Evolutionary conservation across 2,329 filamentous ascomycete genomes (phyloP).

Genomic region (Talaromyces sp.): DNA sequence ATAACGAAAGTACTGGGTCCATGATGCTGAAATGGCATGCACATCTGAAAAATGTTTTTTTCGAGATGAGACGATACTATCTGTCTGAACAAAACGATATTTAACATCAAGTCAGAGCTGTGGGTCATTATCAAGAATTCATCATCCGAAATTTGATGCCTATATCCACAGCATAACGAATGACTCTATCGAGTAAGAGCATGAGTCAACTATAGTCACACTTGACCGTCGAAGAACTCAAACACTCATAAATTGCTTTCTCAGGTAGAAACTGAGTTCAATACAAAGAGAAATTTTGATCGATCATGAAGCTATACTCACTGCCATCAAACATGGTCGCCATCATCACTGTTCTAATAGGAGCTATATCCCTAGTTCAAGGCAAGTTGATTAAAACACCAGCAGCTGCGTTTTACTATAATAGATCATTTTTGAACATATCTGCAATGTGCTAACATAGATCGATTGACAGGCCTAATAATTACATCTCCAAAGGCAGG

Average conservation of each 20-base stretch:
- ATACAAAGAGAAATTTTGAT: neutral
- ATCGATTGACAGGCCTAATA: neutral
- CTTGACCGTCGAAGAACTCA: neutral
- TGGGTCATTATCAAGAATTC: neutral
- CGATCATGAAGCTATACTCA: neutral
- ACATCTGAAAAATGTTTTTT: neutral
- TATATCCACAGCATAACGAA: neutral
- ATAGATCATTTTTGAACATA: neutral
- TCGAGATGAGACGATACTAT: neutral
- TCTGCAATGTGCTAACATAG: neutral
- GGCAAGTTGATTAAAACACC: neutral
- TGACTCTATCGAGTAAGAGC: neutral
- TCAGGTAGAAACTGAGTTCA: neutral
- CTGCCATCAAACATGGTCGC: neutral
- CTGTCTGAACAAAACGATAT: neutral
- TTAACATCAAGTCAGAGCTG: neutral
- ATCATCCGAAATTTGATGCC: neutral
- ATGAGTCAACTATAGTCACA: neutral
- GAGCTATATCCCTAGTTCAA: neutral
- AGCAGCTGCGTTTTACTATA: neutral
- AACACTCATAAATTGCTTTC: neutral
- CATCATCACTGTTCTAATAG: neutral
- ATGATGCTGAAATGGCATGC: neutral
- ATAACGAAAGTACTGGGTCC: neutral
- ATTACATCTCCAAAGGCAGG: constrained; percentile 6